phyloP scores from a whole-genome alignment of 768 basidiomycete species.

The Mycena rosella region DNA sequence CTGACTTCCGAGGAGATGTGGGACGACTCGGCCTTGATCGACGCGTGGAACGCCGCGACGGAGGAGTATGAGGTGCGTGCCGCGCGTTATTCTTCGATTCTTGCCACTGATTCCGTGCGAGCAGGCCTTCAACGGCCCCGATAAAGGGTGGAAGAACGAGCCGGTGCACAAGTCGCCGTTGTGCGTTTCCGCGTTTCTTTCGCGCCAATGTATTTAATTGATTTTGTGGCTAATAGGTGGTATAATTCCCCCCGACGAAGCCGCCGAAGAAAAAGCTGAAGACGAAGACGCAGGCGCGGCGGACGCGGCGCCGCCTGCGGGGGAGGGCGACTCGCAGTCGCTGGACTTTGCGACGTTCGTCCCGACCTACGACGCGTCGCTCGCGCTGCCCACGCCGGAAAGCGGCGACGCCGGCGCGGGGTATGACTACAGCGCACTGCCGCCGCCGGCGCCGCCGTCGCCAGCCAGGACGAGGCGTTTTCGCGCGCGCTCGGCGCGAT shows the following conservation, averaged over 20 bases:
- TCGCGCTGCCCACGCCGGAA: conserved; percentile 51
- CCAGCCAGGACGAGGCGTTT: conserved; percentile 82
- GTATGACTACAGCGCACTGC: conserved; percentile 45
- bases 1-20: conserved; percentile 83
- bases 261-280: conserved; percentile 41
- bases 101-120: not conserved
- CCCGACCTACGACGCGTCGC: conserved; percentile 76
- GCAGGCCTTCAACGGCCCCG: conserved; percentile 70
- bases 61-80: conserved; percentile 79
- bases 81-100: not conserved
- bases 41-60: conserved; percentile 87
- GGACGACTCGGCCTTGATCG: conserved; percentile 87
- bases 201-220: not conserved
- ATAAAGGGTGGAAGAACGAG: conserved; percentile 80
- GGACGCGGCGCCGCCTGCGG: conserved; percentile 23
- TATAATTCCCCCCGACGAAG: conserved; percentile 71
- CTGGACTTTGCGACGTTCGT: conserved; percentile 79
- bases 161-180: conserved; percentile 78
- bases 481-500: conserved; percentile 79
- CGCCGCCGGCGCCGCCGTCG: conserved; percentile 52
- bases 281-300: conserved; percentile 10
- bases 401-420: conserved; percentile 21
- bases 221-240: conserved; percentile 65
- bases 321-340: conserved; percentile 68
- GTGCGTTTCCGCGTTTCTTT: conserved; percentile 57